Conservation (phyloP, 1,139 yeast species). For the Magnusiomyces paraingens region DNA sequence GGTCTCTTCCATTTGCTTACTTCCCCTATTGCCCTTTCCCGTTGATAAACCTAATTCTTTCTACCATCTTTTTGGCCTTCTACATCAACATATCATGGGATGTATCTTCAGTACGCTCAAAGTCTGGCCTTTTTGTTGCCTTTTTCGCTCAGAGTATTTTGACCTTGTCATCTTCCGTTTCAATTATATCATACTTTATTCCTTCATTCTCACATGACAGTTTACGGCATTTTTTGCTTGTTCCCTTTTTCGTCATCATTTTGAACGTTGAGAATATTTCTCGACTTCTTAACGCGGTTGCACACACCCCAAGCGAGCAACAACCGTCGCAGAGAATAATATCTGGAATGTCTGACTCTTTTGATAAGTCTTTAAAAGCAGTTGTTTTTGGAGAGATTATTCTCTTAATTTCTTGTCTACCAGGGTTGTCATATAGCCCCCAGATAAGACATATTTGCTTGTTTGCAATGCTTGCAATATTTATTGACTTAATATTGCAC, state of each 20-base stretch:
- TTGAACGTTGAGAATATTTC: slow-evolving; percentile 43
- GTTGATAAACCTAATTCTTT: slow-evolving; percentile 14
- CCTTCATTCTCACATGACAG: slow-evolving; percentile 23
- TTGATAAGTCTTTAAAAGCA: slow-evolving; percentile 34
- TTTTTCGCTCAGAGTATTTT: slow-evolving; percentile 47
- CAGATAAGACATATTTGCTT: slow-evolving; percentile 37
- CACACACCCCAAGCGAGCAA: slow-evolving; percentile 40
- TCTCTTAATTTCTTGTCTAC: slow-evolving; percentile 22
- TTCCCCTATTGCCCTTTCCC: slow-evolving; percentile 20
- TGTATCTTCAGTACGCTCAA: slow-evolving; percentile 51
- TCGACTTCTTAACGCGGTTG: slow-evolving; percentile 38
- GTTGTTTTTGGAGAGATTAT: slow-evolving; percentile 27
- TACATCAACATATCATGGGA: slow-evolving; percentile 45
- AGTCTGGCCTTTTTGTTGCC: slow-evolving; percentile 54
- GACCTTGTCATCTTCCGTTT: slow-evolving; percentile 45
- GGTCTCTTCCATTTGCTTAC: slow-evolving; percentile 8
- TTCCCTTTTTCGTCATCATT: slow-evolving; percentile 39
- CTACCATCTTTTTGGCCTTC: slow-evolving; percentile 31
- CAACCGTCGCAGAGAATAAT: slow-evolving; percentile 36
- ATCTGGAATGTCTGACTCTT: slow-evolving; percentile 34
- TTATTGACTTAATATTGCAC: slow-evolving; percentile 54
- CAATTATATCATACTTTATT: slow-evolving; percentile 41
- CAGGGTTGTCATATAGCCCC: slow-evolving; percentile 22
- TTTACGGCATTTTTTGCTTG: slow-evolving; percentile 26
- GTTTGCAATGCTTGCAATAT: slow-evolving; percentile 40